Percentiles rank a stretch among this genome's conserved stretches.
Conservation (phyloP, 2,329 filamentous ascomycete species). For the Chrysoporthe austroafricana region DNA sequence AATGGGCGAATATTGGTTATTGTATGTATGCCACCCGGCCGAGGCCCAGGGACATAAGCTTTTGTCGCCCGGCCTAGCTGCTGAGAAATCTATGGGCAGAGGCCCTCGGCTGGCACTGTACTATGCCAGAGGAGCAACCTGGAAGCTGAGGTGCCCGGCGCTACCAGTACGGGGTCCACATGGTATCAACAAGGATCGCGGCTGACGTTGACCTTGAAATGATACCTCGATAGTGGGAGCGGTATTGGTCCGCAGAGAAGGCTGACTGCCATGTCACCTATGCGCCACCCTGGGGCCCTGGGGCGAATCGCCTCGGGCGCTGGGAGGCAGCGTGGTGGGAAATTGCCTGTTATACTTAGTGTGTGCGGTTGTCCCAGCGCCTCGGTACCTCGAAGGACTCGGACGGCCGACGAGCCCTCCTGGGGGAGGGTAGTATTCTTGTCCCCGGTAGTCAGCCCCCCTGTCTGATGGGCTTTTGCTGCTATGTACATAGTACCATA, state of each 20-base stretch:
- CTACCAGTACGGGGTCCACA: slow-evolving; percentile 21
- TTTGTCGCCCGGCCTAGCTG: slow-evolving; percentile 22
- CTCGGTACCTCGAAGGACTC: slow-evolving; percentile 14
- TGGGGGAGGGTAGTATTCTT: slow-evolving; percentile 14
- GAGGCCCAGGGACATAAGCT: slow-evolving; percentile 27
- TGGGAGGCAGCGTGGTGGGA: not conserved
- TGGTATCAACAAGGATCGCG: slow-evolving; percentile 26
- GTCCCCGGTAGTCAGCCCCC: slow-evolving; percentile 9
- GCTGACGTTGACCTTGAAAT: slow-evolving; percentile 26
- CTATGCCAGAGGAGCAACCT: slow-evolving; percentile 9
- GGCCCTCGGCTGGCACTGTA: slow-evolving; percentile 18
- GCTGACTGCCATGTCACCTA: slow-evolving; percentile 3
- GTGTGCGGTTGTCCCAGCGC: slow-evolving; percentile 14
- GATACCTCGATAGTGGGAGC: slow-evolving; percentile 24
- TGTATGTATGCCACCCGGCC: slow-evolving; percentile 27
- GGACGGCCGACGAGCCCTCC: not conserved
- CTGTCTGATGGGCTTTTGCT: not conserved
- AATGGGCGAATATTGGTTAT: slow-evolving; percentile 23
- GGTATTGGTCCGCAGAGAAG: slow-evolving; percentile 16
- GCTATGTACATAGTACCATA: not conserved
- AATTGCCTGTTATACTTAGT: not conserved
- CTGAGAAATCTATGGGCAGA: slow-evolving; percentile 12
- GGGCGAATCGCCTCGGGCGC: not conserved
- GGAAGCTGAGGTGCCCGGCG: slow-evolving; percentile 23
- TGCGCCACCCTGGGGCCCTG: not conserved